Percentiles rank a stretch among this genome's conserved stretches.
phyloP scores from a whole-genome alignment of 148 eudicot species.

The Camellia granthamiana region DNA sequence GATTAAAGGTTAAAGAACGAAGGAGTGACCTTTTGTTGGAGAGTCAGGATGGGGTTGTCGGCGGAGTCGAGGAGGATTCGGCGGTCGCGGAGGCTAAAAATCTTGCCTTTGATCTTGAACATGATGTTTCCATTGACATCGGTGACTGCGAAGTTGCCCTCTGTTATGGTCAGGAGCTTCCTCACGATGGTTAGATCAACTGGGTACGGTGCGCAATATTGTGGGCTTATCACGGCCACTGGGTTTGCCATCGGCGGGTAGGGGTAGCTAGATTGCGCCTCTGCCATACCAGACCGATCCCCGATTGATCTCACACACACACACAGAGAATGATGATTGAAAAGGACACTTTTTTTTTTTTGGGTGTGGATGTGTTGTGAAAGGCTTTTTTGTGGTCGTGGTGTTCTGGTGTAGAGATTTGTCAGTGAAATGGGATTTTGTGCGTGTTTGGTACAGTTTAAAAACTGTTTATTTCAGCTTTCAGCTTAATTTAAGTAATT shows the following conservation, averaged over 20 bases:
- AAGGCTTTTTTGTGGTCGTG: no score
- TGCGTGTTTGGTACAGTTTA: no score
- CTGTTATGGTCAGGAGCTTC: conserved; percentile 25
- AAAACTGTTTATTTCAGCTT: no score
- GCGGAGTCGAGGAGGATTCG: conserved; percentile 8
- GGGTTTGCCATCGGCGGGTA: background rate
- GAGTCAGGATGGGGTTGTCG: conserved; percentile 21
- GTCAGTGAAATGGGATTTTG: no score
- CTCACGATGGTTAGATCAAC: conserved; percentile 23
- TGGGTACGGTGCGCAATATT: conserved; percentile 24
- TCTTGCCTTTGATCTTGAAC: conserved; percentile 19
- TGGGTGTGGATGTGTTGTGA: no score
- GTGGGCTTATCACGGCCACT: conserved; percentile 24
- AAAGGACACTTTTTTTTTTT: no score
- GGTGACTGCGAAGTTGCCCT: conserved; percentile 29
- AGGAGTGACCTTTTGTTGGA: conserved; percentile 15
- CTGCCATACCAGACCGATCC: background rate
- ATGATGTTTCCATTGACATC: conserved; percentile 33
- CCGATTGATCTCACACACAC: background rate
- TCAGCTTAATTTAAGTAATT: no score
- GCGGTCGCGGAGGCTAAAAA: conserved; percentile 19
- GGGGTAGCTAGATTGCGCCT: background rate
- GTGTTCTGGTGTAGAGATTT: no score
- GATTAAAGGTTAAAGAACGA: no score
- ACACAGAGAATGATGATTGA: no score